Percentiles rank a stretch among this genome's conserved stretches.
Evolutionary conservation across 2,329 filamentous ascomycete genomes (phyloP).

Genomic region (Colletotrichum sp.): DNA sequence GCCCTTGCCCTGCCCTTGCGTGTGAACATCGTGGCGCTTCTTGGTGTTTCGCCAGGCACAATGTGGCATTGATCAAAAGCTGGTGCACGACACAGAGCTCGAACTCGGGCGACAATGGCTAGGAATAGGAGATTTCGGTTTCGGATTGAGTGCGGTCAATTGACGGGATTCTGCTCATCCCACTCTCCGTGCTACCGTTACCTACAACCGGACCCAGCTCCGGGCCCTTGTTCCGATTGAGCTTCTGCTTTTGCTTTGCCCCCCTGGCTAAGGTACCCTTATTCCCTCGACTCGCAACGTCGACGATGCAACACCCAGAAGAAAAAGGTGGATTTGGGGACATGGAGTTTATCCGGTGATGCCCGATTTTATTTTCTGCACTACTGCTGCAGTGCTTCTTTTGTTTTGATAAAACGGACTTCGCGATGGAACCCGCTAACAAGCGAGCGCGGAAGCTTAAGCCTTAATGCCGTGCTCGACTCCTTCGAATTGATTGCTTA

Average conservation of each 20-base stretch:
- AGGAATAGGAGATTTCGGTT: slow-evolving; percentile 8
- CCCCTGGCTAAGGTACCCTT: neutral
- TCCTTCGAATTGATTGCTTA: neutral
- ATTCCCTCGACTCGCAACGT: neutral
- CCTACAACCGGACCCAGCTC: neutral
- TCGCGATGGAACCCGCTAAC: neutral
- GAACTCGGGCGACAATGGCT: neutral
- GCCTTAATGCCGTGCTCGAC: neutral
- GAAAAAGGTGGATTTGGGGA: neutral
- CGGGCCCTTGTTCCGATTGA: neutral
- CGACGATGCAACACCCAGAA: neutral
- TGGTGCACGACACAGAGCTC: neutral
- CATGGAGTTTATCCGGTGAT: neutral
- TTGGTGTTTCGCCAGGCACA: neutral
- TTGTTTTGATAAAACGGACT: neutral
- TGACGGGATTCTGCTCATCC: neutral
- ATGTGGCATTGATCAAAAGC: neutral
- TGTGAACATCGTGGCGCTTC: neutral
- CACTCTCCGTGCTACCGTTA: neutral
- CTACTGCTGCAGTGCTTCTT: neutral
- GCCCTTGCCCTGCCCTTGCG: neutral
- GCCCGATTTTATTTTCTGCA: neutral
- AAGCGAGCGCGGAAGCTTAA: neutral
- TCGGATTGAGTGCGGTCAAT: neutral
- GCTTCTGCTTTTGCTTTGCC: neutral